Evolutionary conservation across 805 yeast species (phyloP).

Genomic region (Candida lessepsii): DNA sequence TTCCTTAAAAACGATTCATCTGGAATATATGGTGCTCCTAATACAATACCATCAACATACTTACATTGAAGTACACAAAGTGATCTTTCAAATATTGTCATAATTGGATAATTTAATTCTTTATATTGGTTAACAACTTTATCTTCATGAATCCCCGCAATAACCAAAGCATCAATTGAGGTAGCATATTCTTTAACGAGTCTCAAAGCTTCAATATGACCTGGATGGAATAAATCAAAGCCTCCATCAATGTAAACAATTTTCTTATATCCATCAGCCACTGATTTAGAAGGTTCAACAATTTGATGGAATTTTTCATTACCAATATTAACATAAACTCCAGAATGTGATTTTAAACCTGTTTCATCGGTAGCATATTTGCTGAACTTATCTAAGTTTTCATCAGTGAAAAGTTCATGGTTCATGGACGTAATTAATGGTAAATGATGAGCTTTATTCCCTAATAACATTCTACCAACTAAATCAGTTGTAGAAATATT

Average conservation of each 20-base stretch:
- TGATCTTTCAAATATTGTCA: constrained; percentile 84
- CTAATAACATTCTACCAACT: constrained; percentile 80
- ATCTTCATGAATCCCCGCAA: constrained; percentile 71
- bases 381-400: constrained; percentile 41
- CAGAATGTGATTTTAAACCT: constrained; percentile 58
- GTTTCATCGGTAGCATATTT: constrained; percentile 62
- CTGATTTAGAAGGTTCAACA: constrained; percentile 31
- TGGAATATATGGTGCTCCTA: constrained; percentile 65
- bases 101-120: constrained; percentile 73
- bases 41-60: constrained; percentile 74
- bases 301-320: constrained; percentile 25
- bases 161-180: constrained; percentile 39
- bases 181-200: constrained; percentile 33
- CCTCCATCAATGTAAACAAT: constrained; percentile 72
- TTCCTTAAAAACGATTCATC: constrained; percentile 35
- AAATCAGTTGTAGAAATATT: constrained; percentile 94
- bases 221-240: constrained; percentile 91
- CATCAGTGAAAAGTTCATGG: constrained; percentile 33
- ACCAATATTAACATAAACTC: constrained; percentile 47
- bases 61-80: constrained; percentile 86
- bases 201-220: constrained; percentile 76
- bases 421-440: constrained; percentile 17
- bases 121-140: constrained; percentile 50
- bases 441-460: constrained; percentile 57
- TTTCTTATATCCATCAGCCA: constrained; percentile 18